These are phyloP conservation scores for Oldenlandia corymbosa DNA, from an alignment of 257 asterid genomes.

Conservation along the genomic window DNA sequence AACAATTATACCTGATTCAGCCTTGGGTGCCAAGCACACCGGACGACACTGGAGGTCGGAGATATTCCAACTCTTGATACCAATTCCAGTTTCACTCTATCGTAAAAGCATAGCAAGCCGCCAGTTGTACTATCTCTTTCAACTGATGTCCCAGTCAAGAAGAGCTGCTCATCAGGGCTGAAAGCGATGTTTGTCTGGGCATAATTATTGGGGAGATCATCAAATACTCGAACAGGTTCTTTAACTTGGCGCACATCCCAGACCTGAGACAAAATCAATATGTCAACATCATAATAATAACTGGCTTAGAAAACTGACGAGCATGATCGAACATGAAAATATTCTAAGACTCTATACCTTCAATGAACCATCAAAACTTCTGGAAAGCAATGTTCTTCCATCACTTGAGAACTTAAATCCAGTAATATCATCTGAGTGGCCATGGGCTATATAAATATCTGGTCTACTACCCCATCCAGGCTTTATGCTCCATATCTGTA, in stretches of 20 bases:
- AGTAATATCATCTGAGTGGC: slow-evolving; percentile 85
- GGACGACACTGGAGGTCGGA: slow-evolving; percentile 78
- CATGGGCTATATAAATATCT: slow-evolving; percentile 44
- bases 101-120: slow-evolving; percentile 77
- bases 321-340: neutral
- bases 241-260: slow-evolving; percentile 92
- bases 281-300: slow-evolving; percentile 2
- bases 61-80: slow-evolving; percentile 84
- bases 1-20: slow-evolving; percentile 64
- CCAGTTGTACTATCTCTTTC: slow-evolving; percentile 69
- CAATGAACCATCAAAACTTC: slow-evolving; percentile 87
- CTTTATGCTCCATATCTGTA: slow-evolving; percentile 86
- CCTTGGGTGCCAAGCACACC: slow-evolving; percentile 94
- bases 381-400: slow-evolving; percentile 66
- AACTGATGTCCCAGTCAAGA: slow-evolving; percentile 86
- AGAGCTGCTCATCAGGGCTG: slow-evolving; percentile 82
- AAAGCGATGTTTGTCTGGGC: slow-evolving; percentile 81
- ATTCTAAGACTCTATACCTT: slow-evolving; percentile 44
- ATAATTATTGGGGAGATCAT: slow-evolving; percentile 79
- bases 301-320: neutral
- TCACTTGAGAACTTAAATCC: slow-evolving; percentile 82
- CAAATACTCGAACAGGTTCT: slow-evolving; percentile 57
- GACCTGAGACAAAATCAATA: slow-evolving; percentile 39
- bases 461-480: slow-evolving; percentile 99
- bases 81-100: slow-evolving; percentile 72